phyloP scores from a whole-genome alignment of 768 basidiomycete species.

The Podaxis pistillaris region DNA sequence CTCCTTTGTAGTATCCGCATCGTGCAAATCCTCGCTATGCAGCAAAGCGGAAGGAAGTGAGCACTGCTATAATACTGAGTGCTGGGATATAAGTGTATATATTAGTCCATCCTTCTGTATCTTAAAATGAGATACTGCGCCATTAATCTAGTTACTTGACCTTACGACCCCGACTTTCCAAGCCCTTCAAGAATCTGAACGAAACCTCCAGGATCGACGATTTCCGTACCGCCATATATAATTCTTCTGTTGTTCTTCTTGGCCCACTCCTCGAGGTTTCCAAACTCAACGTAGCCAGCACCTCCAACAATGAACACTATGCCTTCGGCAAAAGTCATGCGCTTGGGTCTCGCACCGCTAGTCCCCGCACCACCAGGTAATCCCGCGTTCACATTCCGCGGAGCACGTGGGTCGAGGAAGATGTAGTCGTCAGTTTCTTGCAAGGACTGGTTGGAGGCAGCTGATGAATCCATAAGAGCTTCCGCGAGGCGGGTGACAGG shows the following conservation, averaged over 20 bases:
- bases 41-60: conserved; percentile 54
- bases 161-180: conserved; percentile 41
- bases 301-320: conserved; percentile 96
- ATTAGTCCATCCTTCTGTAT: conserved; percentile 8
- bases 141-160: neutral
- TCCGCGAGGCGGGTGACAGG: conserved; percentile 92
- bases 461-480: conserved; percentile 95
- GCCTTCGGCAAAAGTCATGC: conserved; percentile 84
- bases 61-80: neutral
- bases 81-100: neutral
- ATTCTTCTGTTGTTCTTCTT: conserved; percentile 77
- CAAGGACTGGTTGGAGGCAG: conserved; percentile 90
- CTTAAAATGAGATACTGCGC: neutral
- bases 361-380: conserved; percentile 54
- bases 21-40: conserved; percentile 76
- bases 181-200: conserved; percentile 66
- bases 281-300: conserved; percentile 96
- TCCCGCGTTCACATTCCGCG: conserved; percentile 52
- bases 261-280: conserved; percentile 95
- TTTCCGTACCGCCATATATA: conserved; percentile 95
- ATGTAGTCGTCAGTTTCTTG: conserved; percentile 97
- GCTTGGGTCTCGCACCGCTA: conserved; percentile 39
- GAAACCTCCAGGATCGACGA: conserved; percentile 86
- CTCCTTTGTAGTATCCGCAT: conserved; percentile 59
- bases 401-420: conserved; percentile 88